These are phyloP conservation scores for Colletotrichum lentis DNA, from an alignment of 2,329 filamentous ascomycete genomes.

Conservation along the genomic window DNA sequence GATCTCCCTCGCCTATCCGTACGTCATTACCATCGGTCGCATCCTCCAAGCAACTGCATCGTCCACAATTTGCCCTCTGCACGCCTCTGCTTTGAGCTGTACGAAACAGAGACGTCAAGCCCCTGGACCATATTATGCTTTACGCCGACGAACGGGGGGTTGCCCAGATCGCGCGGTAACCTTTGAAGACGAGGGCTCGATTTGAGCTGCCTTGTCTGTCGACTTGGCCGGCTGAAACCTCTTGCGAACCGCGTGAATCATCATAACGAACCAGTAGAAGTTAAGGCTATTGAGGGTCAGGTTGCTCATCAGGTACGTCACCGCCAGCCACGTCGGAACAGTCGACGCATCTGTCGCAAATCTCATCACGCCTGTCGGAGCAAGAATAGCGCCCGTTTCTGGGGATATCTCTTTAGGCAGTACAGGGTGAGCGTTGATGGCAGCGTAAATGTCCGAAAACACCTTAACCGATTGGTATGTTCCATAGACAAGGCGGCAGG, in stretches of 20 bases:
- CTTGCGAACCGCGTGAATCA: conserved; percentile 81
- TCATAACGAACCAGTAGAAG: conserved; percentile 87
- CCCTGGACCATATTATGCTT: conserved; percentile 40
- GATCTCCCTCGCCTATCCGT: not conserved
- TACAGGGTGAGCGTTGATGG: conserved; percentile 52
- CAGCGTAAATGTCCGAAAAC: conserved; percentile 73
- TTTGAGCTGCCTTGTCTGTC: conserved; percentile 3
- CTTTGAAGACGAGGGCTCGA: conserved; percentile 44
- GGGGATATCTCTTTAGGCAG: conserved; percentile 40
- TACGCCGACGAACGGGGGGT: conserved; percentile 44
- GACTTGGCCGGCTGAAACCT: conserved; percentile 61
- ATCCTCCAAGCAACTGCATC: not conserved
- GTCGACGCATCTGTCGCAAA: conserved; percentile 59
- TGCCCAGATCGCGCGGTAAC: conserved; percentile 43
- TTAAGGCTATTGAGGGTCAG: conserved; percentile 78
- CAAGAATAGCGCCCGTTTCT: conserved; percentile 40
- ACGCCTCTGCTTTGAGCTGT: not conserved
- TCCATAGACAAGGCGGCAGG: conserved; percentile 79
- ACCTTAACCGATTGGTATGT: conserved; percentile 75
- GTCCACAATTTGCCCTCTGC: not conserved
- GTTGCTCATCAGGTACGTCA: conserved; percentile 74
- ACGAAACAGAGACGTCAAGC: not conserved
- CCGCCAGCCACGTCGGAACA: conserved; percentile 75
- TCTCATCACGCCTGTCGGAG: conserved; percentile 54
- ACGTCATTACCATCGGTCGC: not conserved